Base-by-base conservation (phyloP, 192 early-diverging fungal genomes). In the Entrophospora sp. region DNA sequence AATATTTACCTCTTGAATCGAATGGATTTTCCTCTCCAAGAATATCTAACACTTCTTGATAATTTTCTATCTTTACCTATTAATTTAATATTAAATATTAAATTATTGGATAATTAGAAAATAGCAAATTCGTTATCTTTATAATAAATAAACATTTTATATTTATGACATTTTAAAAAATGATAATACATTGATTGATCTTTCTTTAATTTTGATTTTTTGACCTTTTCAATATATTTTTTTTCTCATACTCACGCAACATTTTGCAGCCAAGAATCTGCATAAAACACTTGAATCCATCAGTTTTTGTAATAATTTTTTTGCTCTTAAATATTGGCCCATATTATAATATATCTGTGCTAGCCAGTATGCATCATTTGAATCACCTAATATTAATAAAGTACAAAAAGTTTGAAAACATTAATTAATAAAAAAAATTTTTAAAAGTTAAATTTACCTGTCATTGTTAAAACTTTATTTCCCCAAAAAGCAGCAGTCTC, bases 401-500 rank as follows among this genome's bases (percentile, higher is more conserved):
- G n/a, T 13, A 1, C 14, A 34, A 32, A 45, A 16, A 25, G 24
- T 64, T 40, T 60, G 36, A 49, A 59, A 58, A n/a, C 5, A 40
- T 55, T 31, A 55, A 38, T 9, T 1, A 27, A 28, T 18, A 12
- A 14, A 7, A 40, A 57, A n/a, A 28, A 24, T 2, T 14, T 18
- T 7, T 36, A 10, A 24, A 66, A 2, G 3, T 1, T 14, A 4
- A 22, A 31, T 36, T 69, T 79, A 87, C 84, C 79, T 42, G 85
- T 81, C 20, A 85, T 70, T 18, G 69, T 73, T 48, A 85, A 51
- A 24, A 88, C 67, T 40, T 88, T 86, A 60, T 88, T 85, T 3
- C 85, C 86, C 81, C 83, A 87, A 63, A 77, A 88, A 8, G 73
- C 81, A 9, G 85, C 85, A 14, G 83, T 77, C n/a, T 63, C 70